Evolutionary conservation across 2,329 filamentous ascomycete species (phyloP), one percentile per base, ranked within the genome.

Genomic region (Thelonectria rubi): DNA sequence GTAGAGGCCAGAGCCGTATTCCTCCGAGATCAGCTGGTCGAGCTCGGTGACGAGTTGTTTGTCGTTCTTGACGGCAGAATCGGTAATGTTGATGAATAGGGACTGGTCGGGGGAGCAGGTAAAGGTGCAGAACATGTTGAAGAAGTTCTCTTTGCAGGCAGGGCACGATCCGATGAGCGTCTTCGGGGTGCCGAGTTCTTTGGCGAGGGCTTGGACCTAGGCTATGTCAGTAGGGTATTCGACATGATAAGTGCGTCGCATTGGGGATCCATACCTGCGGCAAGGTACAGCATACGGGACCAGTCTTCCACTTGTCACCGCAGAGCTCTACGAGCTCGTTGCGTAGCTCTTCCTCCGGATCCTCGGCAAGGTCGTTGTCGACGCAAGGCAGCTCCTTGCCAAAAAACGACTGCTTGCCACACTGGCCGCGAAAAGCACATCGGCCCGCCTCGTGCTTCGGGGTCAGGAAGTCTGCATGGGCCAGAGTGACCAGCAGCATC

Each of bases 81-180:
- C 79, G 11, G 95, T 98, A 45, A 99, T 88, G 72, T 99, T 99
- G 75, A 99, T 83, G 74, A 99, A 99, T 0, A 97, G 82, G 0
- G 93, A 97, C 76, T 99, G 95, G 73, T 99, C 91, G 6, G 96
- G 94, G 5, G 95, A 99, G 81, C 96, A 99, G 2, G 94, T 98
- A 74, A 99, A 98, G 5, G 93, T 96, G 80, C 95, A 99, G 78
- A 99, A 99, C 46, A 96, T 84, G 80, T 99, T 97, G 83, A 92
- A 98, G 82, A 99, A 99, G 82, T 99, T 99, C 72, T 94, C 91
- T 78, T 95, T 97, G 85, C 95, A 99, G 32, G 96, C 95, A 2
- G 95, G 95, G 76, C 95, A 99, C 10, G 93, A 93, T 24, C 93
- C 89, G 75, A 99, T 93, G 73, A 99, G 91, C 61, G 90, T 88